Conservation (phyloP, 129 eudicot genomes). For the Oenanthe sinensis region DNA sequence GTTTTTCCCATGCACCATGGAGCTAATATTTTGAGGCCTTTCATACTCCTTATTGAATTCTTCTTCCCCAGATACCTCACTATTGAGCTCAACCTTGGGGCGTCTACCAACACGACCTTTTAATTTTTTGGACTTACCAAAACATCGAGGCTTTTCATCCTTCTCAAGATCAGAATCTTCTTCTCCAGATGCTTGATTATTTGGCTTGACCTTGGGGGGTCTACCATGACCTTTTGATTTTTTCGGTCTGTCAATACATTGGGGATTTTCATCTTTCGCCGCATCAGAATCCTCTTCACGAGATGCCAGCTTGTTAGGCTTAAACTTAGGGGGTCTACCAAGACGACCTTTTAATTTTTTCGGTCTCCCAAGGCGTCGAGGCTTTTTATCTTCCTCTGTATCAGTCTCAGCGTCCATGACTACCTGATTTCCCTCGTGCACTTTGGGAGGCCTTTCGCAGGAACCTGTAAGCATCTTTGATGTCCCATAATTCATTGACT, state of each 20-base stretch:
- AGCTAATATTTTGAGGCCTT: slow-evolving; percentile 15
- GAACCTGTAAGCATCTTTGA: slow-evolving; percentile 7
- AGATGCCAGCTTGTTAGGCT: slow-evolving; percentile 14
- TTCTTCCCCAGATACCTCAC: slow-evolving; percentile 5
- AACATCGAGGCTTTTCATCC: slow-evolving; percentile 1
- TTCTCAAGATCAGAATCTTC: slow-evolving; percentile 8
- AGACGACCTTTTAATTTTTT: slow-evolving; percentile 25
- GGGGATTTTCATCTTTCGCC: slow-evolving; percentile 16
- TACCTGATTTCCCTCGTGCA: slow-evolving; percentile 18
- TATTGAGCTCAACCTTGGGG: slow-evolving; percentile 19
- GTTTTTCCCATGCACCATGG: slow-evolving; percentile 22
- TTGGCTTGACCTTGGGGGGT: slow-evolving; percentile 25
- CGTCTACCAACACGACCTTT: slow-evolving; percentile 48
- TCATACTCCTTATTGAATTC: slow-evolving; percentile 8
- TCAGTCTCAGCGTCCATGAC: slow-evolving; percentile 9
- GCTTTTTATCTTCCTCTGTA: slow-evolving; percentile 2
- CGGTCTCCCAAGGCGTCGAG: slow-evolving; percentile 5
- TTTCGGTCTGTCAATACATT: background rate
- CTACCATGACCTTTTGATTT: slow-evolving; percentile 12
- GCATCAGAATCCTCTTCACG: background rate
- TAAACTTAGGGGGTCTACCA: slow-evolving; percentile 52
- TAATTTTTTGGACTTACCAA: slow-evolving; percentile 12
- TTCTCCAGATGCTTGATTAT: slow-evolving; percentile 14
- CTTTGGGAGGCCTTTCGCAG: slow-evolving; percentile 25
- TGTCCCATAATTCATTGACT: background rate